phyloP scores from a whole-genome alignment of 2,329 filamentous ascomycete genomes.

The Hirsutella thompsonii region DNA sequence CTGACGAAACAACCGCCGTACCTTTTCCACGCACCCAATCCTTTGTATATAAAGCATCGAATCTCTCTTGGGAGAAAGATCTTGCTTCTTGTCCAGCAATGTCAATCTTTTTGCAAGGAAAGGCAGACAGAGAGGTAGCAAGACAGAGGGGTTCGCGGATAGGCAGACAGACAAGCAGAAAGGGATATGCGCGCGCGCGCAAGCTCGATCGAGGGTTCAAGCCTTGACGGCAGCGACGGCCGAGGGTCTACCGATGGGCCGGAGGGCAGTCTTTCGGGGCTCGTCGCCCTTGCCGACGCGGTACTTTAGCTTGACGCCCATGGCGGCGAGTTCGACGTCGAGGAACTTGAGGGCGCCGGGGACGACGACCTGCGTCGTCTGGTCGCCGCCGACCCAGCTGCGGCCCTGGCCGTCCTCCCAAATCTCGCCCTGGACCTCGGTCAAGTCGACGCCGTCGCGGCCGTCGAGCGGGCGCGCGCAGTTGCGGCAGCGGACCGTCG shows the following conservation, averaged over 20 bases:
- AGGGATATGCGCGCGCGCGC: too few species aligned
- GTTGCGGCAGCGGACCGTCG: constrained; percentile 63
- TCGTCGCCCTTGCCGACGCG: constrained; percentile 51
- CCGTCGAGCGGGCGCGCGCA: constrained; percentile 55
- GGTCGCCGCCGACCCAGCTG: constrained; percentile 76
- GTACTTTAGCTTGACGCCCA: constrained; percentile 94
- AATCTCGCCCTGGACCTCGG: constrained; percentile 53
- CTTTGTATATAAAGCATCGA: too few species aligned
- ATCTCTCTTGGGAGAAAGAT: too few species aligned
- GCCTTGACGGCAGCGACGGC: constrained; percentile 1
- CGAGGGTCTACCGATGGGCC: constrained; percentile 24
- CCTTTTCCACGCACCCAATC: too few species aligned
- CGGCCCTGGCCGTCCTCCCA: constrained; percentile 88
- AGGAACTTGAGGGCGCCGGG: constrained; percentile 87
- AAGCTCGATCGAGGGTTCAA: too few species aligned
- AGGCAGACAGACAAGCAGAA: too few species aligned
- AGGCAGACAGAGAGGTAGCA: too few species aligned
- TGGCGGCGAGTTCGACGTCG: constrained; percentile 88
- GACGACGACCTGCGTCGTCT: constrained; percentile 84
- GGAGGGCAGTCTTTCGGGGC: constrained; percentile 37
- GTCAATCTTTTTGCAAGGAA: too few species aligned
- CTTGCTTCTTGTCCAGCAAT: too few species aligned
- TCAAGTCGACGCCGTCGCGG: constrained; percentile 41
- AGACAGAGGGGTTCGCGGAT: too few species aligned
- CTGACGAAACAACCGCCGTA: too few species aligned